Base-by-base conservation (phyloP, 352 stramenopile genomes). In the Pilasporangium apinafurcum region DNA sequence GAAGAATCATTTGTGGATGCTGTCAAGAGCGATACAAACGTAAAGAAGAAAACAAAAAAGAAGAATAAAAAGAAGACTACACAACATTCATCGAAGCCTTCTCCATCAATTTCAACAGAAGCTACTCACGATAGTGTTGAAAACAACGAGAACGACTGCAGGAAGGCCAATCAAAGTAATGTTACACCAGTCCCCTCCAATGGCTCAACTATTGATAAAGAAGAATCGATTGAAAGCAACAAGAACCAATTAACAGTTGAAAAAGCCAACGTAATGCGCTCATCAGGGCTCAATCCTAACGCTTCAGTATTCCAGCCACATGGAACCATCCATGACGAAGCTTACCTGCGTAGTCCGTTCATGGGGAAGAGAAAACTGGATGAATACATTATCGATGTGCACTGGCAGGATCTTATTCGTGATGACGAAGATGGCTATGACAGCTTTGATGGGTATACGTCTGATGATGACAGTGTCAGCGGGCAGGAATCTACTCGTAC, bases 281-380 rank as follows among this genome's bases (percentile, higher is more conserved):
- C 34, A 10, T 65, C 61, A 27, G 47, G 29, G 1, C 46, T 90
- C 5, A 90, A 90, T 17, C 77, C 77, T 1, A 68, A 87, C 25
- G 77, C 77, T 9, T 28, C 58, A 6, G 60, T 62, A 6, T 90
- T 84, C 36, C 54, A 86, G 30, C 77, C 77, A 1, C 47, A 75
- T 8, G 35, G 48, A 13, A 3, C 30, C 9, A 6, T 12, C 14
- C 48, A 22, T 14, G 33, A 50, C 48, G 29, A 46, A 16, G 17
- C 29, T 3, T 17, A 35, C 8, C 18, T 24, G 42, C 48, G 34
- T 25, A 41, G 32, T 27, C 42, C 28, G 26, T 50, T 48, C 39
- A 47, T 24, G 16, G 62, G 73, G 3, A 89, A 92, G 44, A 70
- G 75, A 14, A 88, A 86, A 37, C 65, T 86, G 27, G 80, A 89